Evolutionary conservation across 1,284 basidiomycete species (phyloP).

Genomic region (Bondarzewia mesenterica): DNA sequence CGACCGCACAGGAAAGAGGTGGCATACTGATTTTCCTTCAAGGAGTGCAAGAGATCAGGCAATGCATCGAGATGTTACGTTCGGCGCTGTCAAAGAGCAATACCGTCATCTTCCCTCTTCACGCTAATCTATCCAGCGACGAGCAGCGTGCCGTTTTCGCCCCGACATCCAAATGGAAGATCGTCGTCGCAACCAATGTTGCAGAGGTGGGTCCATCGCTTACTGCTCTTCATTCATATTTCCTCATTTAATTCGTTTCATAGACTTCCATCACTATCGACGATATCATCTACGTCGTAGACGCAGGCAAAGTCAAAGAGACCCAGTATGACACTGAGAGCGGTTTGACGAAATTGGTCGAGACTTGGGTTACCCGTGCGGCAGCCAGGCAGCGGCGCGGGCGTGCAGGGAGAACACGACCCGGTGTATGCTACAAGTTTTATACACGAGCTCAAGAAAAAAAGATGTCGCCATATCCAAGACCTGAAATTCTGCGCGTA

Average conservation of each 20-base stretch:
- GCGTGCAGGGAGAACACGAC: slow-evolving; percentile 83
- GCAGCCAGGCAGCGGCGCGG: slow-evolving; percentile 82
- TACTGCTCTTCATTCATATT: neutral
- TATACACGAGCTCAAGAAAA: slow-evolving; percentile 73
- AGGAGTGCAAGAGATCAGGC: slow-evolving; percentile 82
- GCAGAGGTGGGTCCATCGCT: slow-evolving; percentile 47
- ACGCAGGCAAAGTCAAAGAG: slow-evolving; percentile 87
- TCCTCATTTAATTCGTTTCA: slow-evolving; percentile 7
- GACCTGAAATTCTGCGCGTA: slow-evolving; percentile 87
- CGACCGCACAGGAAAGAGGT: slow-evolving; percentile 40
- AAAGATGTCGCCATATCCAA: slow-evolving; percentile 65
- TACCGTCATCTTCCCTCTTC: slow-evolving; percentile 73
- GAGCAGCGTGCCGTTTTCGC: slow-evolving; percentile 83
- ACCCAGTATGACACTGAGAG: slow-evolving; percentile 74
- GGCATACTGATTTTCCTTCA: slow-evolving; percentile 85
- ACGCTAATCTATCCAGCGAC: slow-evolving; percentile 81
- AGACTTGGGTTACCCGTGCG: slow-evolving; percentile 77
- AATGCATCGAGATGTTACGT: slow-evolving; percentile 68
- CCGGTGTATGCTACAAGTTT: slow-evolving; percentile 80
- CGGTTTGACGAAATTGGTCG: slow-evolving; percentile 70
- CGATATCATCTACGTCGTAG: slow-evolving; percentile 82
- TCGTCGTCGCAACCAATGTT: slow-evolving; percentile 88
- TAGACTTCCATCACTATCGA: slow-evolving; percentile 94
- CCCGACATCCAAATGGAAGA: slow-evolving; percentile 65
- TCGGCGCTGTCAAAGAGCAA: slow-evolving; percentile 25